Evolutionary conservation across 352 stramenopile species (phyloP).

Genomic region (Globisporangium ultimum): DNA sequence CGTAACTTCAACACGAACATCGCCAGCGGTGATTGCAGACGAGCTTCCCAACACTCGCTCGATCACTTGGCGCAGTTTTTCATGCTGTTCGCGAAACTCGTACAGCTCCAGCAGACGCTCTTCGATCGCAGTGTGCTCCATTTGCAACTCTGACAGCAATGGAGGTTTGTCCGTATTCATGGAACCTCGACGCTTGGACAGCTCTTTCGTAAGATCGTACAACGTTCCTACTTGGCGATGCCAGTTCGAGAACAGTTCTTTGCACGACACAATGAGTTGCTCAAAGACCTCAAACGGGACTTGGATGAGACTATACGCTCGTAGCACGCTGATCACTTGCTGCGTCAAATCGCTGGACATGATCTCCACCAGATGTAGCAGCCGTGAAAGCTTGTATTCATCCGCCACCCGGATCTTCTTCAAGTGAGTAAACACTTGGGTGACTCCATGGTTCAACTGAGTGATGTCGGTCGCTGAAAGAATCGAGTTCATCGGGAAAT

Average conservation of each 20-base stretch:
- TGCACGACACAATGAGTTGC: slow-evolving; percentile 65
- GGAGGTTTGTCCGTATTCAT: slow-evolving; percentile 82
- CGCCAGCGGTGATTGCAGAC: slow-evolving; percentile 23
- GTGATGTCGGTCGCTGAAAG: slow-evolving; percentile 85
- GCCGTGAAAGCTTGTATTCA: slow-evolving; percentile 82
- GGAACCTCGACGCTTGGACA: slow-evolving; percentile 80
- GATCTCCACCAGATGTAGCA: slow-evolving; percentile 80
- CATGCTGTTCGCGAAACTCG: slow-evolving; percentile 90
- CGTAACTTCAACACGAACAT: slow-evolving; percentile 57
- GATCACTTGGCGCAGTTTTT: slow-evolving; percentile 88
- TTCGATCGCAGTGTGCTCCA: slow-evolving; percentile 85
- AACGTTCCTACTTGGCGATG: slow-evolving; percentile 78
- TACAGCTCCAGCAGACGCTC: slow-evolving; percentile 85
- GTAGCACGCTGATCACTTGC: slow-evolving; percentile 77
- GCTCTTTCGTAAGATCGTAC: slow-evolving; percentile 85
- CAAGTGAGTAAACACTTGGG: slow-evolving; percentile 82
- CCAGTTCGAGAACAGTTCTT: slow-evolving; percentile 86
- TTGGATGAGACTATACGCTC: slow-evolving; percentile 82
- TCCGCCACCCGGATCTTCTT: slow-evolving; percentile 90
- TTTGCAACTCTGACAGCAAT: slow-evolving; percentile 76
- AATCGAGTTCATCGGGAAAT: slow-evolving; percentile 92
- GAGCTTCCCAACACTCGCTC: slow-evolving; percentile 74
- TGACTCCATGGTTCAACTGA: slow-evolving; percentile 79
- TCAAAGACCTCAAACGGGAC: slow-evolving; percentile 85
- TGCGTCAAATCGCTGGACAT: slow-evolving; percentile 85